These are phyloP conservation scores for Colletotrichum godetiae DNA, from an alignment of 2,329 filamentous ascomycete species.

Conservation along the genomic window DNA sequence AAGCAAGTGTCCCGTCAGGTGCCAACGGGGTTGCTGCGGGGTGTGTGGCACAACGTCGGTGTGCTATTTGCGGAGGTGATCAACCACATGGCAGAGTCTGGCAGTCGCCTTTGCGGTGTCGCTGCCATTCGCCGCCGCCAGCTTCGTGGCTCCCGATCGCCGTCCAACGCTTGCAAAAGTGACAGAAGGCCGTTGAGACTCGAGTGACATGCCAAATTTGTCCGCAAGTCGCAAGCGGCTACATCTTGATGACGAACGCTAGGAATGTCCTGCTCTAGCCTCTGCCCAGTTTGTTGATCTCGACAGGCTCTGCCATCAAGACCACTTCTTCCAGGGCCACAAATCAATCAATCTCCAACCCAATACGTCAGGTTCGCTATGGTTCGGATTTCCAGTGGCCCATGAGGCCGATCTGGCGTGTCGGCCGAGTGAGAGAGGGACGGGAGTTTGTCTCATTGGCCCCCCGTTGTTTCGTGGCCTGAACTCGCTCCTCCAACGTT, in stretches of 20 bases:
- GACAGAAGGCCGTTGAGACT: constrained; percentile 3
- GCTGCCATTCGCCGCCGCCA: not conserved
- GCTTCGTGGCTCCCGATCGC: not conserved
- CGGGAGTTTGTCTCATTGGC: constrained; percentile 7
- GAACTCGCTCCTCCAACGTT: not conserved
- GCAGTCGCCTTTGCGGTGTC: constrained; percentile 1
- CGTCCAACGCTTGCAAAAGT: not conserved
- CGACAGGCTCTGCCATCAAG: not conserved
- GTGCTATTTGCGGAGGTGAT: constrained; percentile 19
- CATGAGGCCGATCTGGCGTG: constrained; percentile 8
- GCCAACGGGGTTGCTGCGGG: constrained; percentile 14
- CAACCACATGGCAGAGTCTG: constrained; percentile 34
- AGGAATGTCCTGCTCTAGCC: constrained; percentile 25
- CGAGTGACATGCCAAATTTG: not conserved
- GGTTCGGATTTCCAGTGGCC: constrained; percentile 5
- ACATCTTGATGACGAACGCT: not conserved
- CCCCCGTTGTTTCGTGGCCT: not conserved
- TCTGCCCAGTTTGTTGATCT: not conserved
- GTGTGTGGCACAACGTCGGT: constrained; percentile 30
- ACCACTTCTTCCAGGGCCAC: constrained; percentile 13
- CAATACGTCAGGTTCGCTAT: constrained; percentile 10
- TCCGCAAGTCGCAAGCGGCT: not conserved
- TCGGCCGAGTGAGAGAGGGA: constrained; percentile 23
- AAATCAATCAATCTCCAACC: constrained; percentile 16
- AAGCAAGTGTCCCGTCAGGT: constrained; percentile 9